A percentile compares a stretch with the other conserved stretches of the same genome.
phyloP scores from a whole-genome alignment of 1,139 yeast genomes.

The Diutina sp. region DNA sequence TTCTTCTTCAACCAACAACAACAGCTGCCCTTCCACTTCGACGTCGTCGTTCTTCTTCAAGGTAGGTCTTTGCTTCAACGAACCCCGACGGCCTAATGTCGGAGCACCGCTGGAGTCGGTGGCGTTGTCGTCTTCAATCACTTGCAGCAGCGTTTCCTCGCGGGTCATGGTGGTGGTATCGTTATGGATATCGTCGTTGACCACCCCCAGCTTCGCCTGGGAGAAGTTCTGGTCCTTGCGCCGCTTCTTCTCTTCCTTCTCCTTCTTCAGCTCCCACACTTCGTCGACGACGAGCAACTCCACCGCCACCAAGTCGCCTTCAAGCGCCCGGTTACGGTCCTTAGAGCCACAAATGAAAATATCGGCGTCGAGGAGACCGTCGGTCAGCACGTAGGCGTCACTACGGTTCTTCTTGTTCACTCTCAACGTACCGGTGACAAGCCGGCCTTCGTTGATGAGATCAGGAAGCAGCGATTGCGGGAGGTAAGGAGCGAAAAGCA shows the following conservation, averaged over 20 bases:
- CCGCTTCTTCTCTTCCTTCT: slow-evolving; percentile 93
- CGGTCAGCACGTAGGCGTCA: slow-evolving; percentile 95
- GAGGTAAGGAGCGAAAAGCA: slow-evolving; percentile 88
- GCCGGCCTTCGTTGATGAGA: slow-evolving; percentile 74
- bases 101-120: slow-evolving; percentile 13
- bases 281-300: slow-evolving; percentile 91
- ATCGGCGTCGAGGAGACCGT: slow-evolving; percentile 90
- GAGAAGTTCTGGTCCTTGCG: slow-evolving; percentile 55
- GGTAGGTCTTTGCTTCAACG: slow-evolving; percentile 92
- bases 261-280: slow-evolving; percentile 94
- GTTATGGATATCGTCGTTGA: slow-evolving; percentile 53
- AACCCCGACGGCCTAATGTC: slow-evolving; percentile 64
- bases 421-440: slow-evolving; percentile 84
- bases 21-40: slow-evolving; percentile 94
- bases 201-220: slow-evolving; percentile 20
- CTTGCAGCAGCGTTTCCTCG: slow-evolving; percentile 6
- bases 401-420: slow-evolving; percentile 94
- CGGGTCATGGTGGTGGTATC: slow-evolving; percentile 42
- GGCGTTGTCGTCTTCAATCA: slow-evolving; percentile 10
- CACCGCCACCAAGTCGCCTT: slow-evolving; percentile 93
- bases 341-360: slow-evolving; percentile 97
- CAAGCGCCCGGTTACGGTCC: slow-evolving; percentile 93
- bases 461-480: slow-evolving; percentile 92
- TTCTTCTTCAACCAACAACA: slow-evolving; percentile 85
- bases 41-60: slow-evolving; percentile 97